Evolutionary conservation across 371 early-diverging fungal genomes (phyloP), one percentile per base, ranked within the genome.

Genomic region (Mortierella sp.): DNA sequence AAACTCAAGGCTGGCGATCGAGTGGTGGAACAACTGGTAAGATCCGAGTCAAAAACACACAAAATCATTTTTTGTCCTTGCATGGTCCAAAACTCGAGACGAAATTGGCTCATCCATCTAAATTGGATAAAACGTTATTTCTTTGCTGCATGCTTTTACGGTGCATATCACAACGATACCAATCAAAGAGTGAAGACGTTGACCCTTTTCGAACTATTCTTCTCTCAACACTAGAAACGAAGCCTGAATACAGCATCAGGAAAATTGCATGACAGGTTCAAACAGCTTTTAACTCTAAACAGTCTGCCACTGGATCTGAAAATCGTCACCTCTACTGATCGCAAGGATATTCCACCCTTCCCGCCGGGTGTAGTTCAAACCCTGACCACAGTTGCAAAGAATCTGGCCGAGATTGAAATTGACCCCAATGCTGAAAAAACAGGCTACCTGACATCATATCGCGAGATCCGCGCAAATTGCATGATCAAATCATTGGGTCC

Each of bases 1-100:
- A 88, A 89, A 57, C 70, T 90, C 28, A 75, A 75, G 63, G 89
- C 90, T 3, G 86, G 88, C 52, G 91, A 90, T 26, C 87, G 85
- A 55, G 88, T 88, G 0, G 85, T 85, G 6, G 84, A 85, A 64
- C 88, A 89, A 47, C 83, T 88, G 83, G 90, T 89, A 47, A 54
- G 59, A 39, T 32, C 28, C 45, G 35, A 57, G 18, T 11, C 26
- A 39, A 49, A 24, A n/a, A n/a, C 11, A 28, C 28, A 55, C 20
- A 10, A 45, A 28, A 18, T 10, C 47, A 11, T 54, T 55, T 14
- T 58, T 40, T 35, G 35, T 35, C 35, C 6, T 35, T 35, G 35
- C 6, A 35, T 4, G 18, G 12, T 26, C 20, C 18, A 68, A 11
- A 5, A 51, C 51, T 51, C n/a, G 51, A 47, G 18, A 6, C n/a